These are phyloP conservation scores for Starmerella apicola DNA, from an alignment of 805 yeast genomes.

Conservation along the genomic window DNA sequence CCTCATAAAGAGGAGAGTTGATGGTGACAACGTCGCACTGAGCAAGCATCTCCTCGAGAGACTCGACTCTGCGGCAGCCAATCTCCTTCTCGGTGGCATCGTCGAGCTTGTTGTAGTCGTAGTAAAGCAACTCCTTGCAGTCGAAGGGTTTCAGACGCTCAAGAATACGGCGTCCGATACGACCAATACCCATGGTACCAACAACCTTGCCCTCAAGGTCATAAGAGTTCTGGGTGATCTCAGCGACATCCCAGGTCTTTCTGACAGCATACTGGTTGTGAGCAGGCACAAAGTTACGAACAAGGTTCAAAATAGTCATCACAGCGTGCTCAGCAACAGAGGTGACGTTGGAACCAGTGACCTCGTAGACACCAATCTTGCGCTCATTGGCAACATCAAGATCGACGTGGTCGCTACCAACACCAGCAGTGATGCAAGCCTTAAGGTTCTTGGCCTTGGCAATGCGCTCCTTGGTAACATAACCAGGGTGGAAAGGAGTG, in stretches of 20 bases:
- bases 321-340: constrained; percentile 75
- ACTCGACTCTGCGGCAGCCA: constrained; percentile 47
- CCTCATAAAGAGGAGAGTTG: constrained; percentile 65
- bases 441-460: constrained; percentile 60
- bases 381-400: constrained; percentile 52
- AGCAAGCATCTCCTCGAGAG: constrained; percentile 51
- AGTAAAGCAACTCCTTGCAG: constrained; percentile 53
- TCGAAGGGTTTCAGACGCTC: constrained; percentile 61
- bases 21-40: constrained; percentile 63
- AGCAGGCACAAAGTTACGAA: constrained; percentile 69
- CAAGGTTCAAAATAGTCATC: constrained; percentile 57
- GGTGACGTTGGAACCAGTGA: constrained; percentile 68
- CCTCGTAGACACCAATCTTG: constrained; percentile 60
- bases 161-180: constrained; percentile 66
- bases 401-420: constrained; percentile 74
- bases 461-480: constrained; percentile 54
- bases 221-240: constrained; percentile 56
- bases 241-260: constrained; percentile 69
- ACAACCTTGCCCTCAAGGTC: constrained; percentile 66
- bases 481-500: constrained; percentile 76
- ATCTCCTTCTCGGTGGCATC: constrained; percentile 45
- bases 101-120: constrained; percentile 60
- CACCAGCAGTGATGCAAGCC: constrained; percentile 67
- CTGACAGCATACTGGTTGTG: constrained; percentile 47
- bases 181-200: constrained; percentile 73